phyloP scores from a whole-genome alignment of 2,329 filamentous ascomycete genomes.

The Diaporthe sp. region DNA sequence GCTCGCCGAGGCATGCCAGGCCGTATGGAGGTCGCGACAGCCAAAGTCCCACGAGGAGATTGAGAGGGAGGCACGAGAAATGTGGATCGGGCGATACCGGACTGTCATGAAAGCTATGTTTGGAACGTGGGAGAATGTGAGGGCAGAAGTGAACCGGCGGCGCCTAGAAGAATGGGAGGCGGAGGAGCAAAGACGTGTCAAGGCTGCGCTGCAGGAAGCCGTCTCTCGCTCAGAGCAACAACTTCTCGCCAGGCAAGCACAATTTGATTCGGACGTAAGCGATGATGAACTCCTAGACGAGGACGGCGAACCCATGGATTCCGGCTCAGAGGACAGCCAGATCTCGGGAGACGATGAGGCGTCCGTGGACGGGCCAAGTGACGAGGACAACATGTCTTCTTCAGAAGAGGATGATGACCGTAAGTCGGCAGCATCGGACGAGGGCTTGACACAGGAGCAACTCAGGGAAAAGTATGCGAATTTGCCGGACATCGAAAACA shows the following conservation, averaged over 20 bases:
- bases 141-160: constrained; percentile 70
- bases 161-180: constrained; percentile 74
- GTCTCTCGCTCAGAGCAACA: constrained; percentile 80
- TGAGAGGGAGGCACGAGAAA: constrained; percentile 79
- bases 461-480: constrained; percentile 77
- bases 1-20: constrained; percentile 82
- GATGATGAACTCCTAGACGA: constrained; percentile 56
- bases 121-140: constrained; percentile 76
- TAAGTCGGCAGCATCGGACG: constrained; percentile 68
- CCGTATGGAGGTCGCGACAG: constrained; percentile 80
- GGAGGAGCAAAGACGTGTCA: constrained; percentile 73
- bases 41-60: constrained; percentile 86
- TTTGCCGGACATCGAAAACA: constrained; percentile 63
- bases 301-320: constrained; percentile 56
- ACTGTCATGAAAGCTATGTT: constrained; percentile 72
- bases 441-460: constrained; percentile 77
- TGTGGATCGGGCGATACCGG: constrained; percentile 78
- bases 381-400: constrained; percentile 73
- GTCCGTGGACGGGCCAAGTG: constrained; percentile 54
- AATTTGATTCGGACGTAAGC: constrained; percentile 65
- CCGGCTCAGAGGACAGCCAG: constrained; percentile 49
- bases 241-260: constrained; percentile 71
- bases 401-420: constrained; percentile 73
- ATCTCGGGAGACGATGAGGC: constrained; percentile 50
- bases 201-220: constrained; percentile 79